These are phyloP conservation scores for Eucalyptus dawsonii DNA, from an alignment of 345 rosid genomes.

Conservation along the genomic window DNA sequence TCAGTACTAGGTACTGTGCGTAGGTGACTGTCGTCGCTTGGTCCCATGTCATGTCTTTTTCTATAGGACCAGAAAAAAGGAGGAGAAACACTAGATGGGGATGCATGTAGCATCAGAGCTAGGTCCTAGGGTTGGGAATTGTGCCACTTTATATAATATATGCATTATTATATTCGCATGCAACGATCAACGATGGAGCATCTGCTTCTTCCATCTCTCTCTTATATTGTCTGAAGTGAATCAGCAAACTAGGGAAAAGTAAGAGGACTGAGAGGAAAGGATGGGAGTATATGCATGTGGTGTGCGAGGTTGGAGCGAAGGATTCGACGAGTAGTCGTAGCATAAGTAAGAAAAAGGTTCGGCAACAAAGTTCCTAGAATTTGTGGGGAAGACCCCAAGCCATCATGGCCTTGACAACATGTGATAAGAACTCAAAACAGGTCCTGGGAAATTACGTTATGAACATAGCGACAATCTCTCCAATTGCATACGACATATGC, in stretches of 20 bases:
- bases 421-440: neutral
- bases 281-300: neutral
- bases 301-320: neutral
- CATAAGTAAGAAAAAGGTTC: neutral
- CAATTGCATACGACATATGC: neutral
- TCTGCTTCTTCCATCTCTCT: neutral
- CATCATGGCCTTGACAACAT: neutral
- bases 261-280: neutral
- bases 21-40: neutral
- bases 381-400: neutral
- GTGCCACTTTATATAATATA: neutral
- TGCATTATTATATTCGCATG: neutral
- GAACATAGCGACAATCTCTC: neutral
- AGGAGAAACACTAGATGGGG: neutral
- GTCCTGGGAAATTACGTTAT: neutral
- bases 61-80: neutral
- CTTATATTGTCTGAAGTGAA: neutral
- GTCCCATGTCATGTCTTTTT: neutral
- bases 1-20: neutral
- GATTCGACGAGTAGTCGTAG: neutral
- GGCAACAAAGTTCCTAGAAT: neutral
- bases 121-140: neutral
- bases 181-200: neutral
- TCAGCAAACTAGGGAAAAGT: neutral
- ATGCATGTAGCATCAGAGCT: neutral